These are phyloP conservation scores for Plectosphaerella sp. DNA, from an alignment of 2,329 filamentous ascomycete genomes.

Conservation along the genomic window DNA sequence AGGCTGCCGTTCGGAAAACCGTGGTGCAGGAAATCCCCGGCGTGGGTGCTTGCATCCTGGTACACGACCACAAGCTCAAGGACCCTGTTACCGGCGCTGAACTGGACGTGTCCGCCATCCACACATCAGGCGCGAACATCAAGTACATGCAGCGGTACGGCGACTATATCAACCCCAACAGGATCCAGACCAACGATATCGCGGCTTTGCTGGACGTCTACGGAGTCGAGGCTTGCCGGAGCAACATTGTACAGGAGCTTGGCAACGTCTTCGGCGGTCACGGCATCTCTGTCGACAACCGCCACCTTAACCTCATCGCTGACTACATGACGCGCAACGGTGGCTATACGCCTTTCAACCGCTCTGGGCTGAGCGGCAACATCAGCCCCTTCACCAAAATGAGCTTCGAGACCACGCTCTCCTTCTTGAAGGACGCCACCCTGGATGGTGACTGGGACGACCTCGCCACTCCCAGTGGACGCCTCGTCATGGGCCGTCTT, in stretches of 20 bases:
- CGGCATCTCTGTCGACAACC: slow-evolving; percentile 85
- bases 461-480: slow-evolving; percentile 75
- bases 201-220: slow-evolving; percentile 79
- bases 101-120: slow-evolving; percentile 53
- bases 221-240: slow-evolving; percentile 88
- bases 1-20: slow-evolving; percentile 71
- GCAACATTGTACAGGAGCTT: slow-evolving; percentile 82
- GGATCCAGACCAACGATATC: slow-evolving; percentile 89
- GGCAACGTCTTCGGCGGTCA: slow-evolving; percentile 81
- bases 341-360: slow-evolving; percentile 85
- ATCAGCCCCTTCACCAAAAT: slow-evolving; percentile 96
- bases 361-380: slow-evolving; percentile 79
- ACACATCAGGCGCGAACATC: slow-evolving; percentile 83
- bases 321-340: slow-evolving; percentile 97
- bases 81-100: slow-evolving; percentile 44
- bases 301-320: slow-evolving; percentile 91
- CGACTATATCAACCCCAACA: slow-evolving; percentile 80
- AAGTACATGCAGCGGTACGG: slow-evolving; percentile 85
- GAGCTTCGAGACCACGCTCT: slow-evolving; percentile 97
- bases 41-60: slow-evolving; percentile 67
- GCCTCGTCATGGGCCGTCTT: slow-evolving; percentile 82
- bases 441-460: slow-evolving; percentile 89
- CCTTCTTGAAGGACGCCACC: slow-evolving; percentile 89
- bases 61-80: slow-evolving; percentile 51
- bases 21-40: slow-evolving; percentile 84